A percentile compares a stretch with the other conserved stretches of the same genome.
phyloP scores from a whole-genome alignment of 2,329 filamentous ascomycete species.

The Purpureocillium lavendulum region DNA sequence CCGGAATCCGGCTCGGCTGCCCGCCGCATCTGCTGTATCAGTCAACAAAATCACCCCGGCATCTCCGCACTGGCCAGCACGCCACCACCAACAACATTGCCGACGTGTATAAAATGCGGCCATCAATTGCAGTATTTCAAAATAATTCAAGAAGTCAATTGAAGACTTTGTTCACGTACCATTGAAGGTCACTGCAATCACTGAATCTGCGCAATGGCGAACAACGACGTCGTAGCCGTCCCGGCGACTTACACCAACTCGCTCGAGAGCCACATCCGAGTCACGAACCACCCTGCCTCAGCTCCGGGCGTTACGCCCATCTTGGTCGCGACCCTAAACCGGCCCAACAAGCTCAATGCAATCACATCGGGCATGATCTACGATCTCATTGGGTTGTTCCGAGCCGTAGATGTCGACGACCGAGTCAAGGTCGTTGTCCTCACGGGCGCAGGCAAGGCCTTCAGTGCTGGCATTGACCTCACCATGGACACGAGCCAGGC shows the following conservation, averaged over 20 bases:
- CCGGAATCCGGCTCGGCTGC: too few relatives aligned
- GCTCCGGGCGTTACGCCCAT: constrained; percentile 16
- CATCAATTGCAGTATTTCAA: too few relatives aligned
- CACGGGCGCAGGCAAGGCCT: constrained; percentile 51
- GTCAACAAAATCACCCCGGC: too few relatives aligned
- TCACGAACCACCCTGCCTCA: constrained; percentile 3
- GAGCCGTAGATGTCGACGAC: constrained; percentile 49
- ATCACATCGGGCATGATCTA: constrained; percentile 36
- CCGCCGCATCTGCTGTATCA: too few relatives aligned
- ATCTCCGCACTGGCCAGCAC: too few relatives aligned
- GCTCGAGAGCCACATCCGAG: neutral
- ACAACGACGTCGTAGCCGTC: neutral
- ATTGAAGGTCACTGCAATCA: too few relatives aligned
- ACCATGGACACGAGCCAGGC: constrained; percentile 1
- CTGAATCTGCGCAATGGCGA: too few relatives aligned
- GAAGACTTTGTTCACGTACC: too few relatives aligned
- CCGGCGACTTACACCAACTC: constrained; percentile 1
- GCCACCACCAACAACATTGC: too few relatives aligned
- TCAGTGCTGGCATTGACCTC: constrained; percentile 59
- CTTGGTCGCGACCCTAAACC: constrained; percentile 43
- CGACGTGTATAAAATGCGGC: too few relatives aligned
- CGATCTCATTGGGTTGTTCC: constrained; percentile 35
- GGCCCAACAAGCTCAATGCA: constrained; percentile 45
- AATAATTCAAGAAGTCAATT: too few relatives aligned
- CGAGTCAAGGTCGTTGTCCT: constrained; percentile 49